Evolutionary conservation across 345 rosid species (phyloP).

Genomic region (Kandelia obovata): DNA sequence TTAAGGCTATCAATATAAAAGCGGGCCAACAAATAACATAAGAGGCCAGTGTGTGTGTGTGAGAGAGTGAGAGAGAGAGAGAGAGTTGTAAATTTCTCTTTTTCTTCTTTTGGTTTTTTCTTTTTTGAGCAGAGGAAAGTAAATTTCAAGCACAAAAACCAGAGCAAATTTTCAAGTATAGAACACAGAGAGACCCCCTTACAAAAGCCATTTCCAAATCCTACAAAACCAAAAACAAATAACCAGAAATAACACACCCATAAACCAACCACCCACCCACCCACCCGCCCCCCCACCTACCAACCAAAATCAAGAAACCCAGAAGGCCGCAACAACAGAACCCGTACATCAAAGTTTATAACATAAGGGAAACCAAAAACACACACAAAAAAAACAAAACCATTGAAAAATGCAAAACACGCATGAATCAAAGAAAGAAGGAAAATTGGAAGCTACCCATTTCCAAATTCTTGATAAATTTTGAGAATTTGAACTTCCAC

Average conservation of each 20-base stretch:
- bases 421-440: not conserved
- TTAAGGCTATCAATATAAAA: not conserved
- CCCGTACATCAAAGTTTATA: too few relatives aligned
- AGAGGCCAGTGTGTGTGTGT: not conserved
- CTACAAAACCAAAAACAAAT: not conserved
- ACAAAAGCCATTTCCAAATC: conserved; percentile 11
- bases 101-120: too few relatives aligned
- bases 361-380: too few relatives aligned
- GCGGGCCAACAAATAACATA: conserved; percentile 18
- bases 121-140: not conserved
- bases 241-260: not conserved
- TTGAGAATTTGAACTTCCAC: not conserved
- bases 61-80: not conserved
- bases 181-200: conserved; percentile 2
- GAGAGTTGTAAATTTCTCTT: not conserved
- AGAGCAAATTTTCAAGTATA: conserved; percentile 11
- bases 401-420: not conserved
- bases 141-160: conserved; percentile 19
- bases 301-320: not conserved
- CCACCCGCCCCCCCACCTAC: not conserved
- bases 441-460: conserved; percentile 48
- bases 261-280: not conserved
- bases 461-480: conserved; percentile 18
- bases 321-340: not conserved
- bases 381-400: too few relatives aligned